Evolutionary conservation across 768 basidiomycete species (phyloP).

Genomic region (Suillus variegatus): DNA sequence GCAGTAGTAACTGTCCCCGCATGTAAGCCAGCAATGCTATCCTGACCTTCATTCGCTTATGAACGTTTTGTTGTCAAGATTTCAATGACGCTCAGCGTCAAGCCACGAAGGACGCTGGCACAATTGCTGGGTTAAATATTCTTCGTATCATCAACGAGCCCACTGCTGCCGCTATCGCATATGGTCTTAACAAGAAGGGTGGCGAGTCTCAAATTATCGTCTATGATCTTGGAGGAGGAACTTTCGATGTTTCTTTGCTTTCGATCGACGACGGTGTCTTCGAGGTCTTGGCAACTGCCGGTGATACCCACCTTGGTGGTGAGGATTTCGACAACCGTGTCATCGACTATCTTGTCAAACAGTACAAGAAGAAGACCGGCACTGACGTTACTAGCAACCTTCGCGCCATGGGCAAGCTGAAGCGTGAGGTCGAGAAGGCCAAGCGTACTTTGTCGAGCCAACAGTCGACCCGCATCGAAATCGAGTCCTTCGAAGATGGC

Average conservation of each 20-base stretch:
- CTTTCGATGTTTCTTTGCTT: conserved; percentile 97
- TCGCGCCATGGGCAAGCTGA: conserved; percentile 86
- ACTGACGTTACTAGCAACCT: conserved; percentile 80
- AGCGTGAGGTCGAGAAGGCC: conserved; percentile 92
- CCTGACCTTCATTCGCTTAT: background rate
- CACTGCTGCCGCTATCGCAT: conserved; percentile 96
- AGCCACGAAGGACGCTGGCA: conserved; percentile 97
- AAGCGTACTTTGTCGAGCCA: conserved; percentile 93
- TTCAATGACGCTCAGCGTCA: conserved; percentile 99
- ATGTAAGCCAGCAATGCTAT: conserved; percentile 46
- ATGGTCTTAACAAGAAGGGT: conserved; percentile 95
- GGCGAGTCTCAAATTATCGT: conserved; percentile 96
- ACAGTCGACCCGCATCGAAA: conserved; percentile 89
- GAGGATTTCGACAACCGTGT: conserved; percentile 96
- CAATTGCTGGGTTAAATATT: conserved; percentile 91
- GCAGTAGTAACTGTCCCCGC: conserved; percentile 98
- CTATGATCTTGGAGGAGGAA: conserved; percentile 98
- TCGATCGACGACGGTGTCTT: conserved; percentile 94
- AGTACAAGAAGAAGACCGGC: conserved; percentile 91
- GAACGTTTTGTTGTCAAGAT: conserved; percentile 54
- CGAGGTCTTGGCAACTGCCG: conserved; percentile 87
- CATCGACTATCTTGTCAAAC: conserved; percentile 86
- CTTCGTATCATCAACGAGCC: conserved; percentile 99
- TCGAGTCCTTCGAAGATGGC: conserved; percentile 94
- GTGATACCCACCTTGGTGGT: conserved; percentile 93